Evolutionary conservation across 2,329 filamentous ascomycete species (phyloP), one percentile per base, ranked within the genome.

Genomic region (Trichoderma gracile): DNA sequence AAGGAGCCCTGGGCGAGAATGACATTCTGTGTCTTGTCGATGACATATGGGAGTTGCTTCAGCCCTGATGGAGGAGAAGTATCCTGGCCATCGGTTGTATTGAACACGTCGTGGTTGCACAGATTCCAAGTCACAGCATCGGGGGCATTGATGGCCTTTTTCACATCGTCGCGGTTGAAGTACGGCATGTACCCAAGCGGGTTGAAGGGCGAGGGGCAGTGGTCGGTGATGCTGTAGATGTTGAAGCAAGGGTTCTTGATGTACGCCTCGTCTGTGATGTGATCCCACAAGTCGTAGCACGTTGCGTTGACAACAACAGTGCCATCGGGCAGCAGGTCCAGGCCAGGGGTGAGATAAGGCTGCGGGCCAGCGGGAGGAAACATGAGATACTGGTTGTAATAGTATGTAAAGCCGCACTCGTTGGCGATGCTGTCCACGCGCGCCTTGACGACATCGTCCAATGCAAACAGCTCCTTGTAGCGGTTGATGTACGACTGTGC

Each of bases 161-260:
- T 88, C 2, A 92, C 89, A 63, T 90, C 89, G 2, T 79, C 78
- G 6, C 89, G 86, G 77, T 92, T 85, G 76, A 92, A 91, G 79
- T 92, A 90, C n/a, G 88, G 87, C 0, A 89, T 87, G 75, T 89
- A 89, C 17, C 86, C 86, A 3, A 93, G 79, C 0, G 89, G 84
- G 65, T 92, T 87, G 82, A 86, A 91, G 2, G 85, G 78, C 3
- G 87, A 68, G 0, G 91, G 91, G 73, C 91, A 95, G 14, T 87
- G 89, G 4, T 86, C 87, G 2, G 85, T 85, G 15, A 94, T 84
- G 57, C 90, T 85, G 76, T 94, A 95, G 12, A 91, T 79, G 73
- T 92, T 86, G 77, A 90, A 96, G 79, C 92, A 95, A 0, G 91
- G 91, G 77, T 95, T 95, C 40, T 85, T 75, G 1, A 78, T 71